Evolutionary conservation across 2,329 filamentous ascomycete genomes (phyloP), one percentile per base, ranked within the genome.

Genomic region (Penicillium sp.): DNA sequence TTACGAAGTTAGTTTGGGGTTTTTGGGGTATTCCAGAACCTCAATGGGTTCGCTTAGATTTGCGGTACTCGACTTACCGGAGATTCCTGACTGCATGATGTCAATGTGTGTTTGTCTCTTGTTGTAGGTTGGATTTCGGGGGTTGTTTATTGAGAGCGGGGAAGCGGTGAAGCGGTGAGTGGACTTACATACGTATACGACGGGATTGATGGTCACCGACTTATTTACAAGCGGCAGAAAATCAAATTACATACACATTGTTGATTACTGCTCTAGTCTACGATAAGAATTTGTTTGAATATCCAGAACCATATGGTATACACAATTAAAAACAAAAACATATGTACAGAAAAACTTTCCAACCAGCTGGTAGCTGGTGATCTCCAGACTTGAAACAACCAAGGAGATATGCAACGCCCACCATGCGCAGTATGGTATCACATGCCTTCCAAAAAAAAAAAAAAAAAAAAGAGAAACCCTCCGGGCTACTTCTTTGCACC

Each of bases 41-140:
- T 48, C 57, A 49, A 35, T 42, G 12, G 8, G 49, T 41, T 33
- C 11, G 3, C 18, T 11, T 9, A 18, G 15, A 14, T 33, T 23
- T 47, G 46, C 31, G 41, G 20, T 11, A 26, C 9, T 47, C 26
- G 45, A 50, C 59, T 50, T 69, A 78, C 77, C 76, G 68, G 75
- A 69, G 59, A 79, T 79, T 68, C 77, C 77, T n/a, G 77, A 79
- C 71, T 79, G 77, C 77, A 79, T 79, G 56, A 56, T 63, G 60
- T 35, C 59, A 53, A 52, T 53, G 53, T 54, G 23, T 14, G 18
- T 22, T n/a, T 50, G 26, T 29, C 23, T 31, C 12, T 27, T 29
- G 46, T 33, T 45, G 40, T 45, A 50, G 35, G 44, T 40, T 31
- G 35, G 31, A 49, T 41, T 43, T 43, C 26, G 47, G 52, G 55